A percentile compares a stretch with the other conserved stretches of the same genome.
Evolutionary conservation across 495 filamentous ascomycete species (phyloP).

Genomic region (Aspergillus egyptiacus): DNA sequence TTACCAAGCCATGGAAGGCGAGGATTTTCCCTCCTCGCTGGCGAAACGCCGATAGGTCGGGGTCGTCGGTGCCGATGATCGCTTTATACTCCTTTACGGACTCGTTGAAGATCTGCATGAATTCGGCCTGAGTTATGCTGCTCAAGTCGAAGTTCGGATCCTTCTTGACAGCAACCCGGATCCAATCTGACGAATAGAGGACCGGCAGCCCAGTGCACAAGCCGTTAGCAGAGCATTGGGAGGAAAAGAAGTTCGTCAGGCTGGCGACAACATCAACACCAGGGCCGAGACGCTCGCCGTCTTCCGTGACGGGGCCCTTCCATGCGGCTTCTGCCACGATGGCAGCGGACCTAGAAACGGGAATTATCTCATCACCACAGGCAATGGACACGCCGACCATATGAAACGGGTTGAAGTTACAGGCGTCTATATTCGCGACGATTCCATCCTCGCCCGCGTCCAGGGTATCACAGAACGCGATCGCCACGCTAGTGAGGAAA

Average conservation of each 20-base stretch:
- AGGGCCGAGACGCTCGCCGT: not conserved
- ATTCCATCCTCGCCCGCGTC: constrained; percentile 55
- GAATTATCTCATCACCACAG: constrained; percentile 21
- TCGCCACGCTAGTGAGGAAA: constrained; percentile 34
- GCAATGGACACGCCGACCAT: constrained; percentile 42
- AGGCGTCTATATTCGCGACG: constrained; percentile 47
- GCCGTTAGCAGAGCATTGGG: not conserved
- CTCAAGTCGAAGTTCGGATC: constrained; percentile 4
- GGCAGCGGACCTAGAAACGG: constrained; percentile 2
- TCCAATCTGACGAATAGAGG: constrained; percentile 5
- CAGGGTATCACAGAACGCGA: constrained; percentile 35
- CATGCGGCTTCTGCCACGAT: constrained; percentile 8
- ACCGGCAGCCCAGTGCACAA: constrained; percentile 6
- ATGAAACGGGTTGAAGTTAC: constrained; percentile 30
- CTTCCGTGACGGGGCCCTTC: not conserved
- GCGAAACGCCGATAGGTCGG: constrained; percentile 12
- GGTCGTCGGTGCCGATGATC: constrained; percentile 12
- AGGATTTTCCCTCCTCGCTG: constrained; percentile 14
- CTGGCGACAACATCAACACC: constrained; percentile 3
- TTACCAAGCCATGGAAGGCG: constrained; percentile 14
- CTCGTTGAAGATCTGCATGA: not conserved
- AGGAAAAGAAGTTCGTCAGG: constrained; percentile 1
- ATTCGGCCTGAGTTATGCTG: constrained; percentile 5
- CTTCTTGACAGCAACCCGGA: constrained; percentile 6
- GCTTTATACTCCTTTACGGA: constrained; percentile 10